Conservation (phyloP, 2,329 filamentous ascomycete species). For the Ophiostoma triangulosporum region DNA sequence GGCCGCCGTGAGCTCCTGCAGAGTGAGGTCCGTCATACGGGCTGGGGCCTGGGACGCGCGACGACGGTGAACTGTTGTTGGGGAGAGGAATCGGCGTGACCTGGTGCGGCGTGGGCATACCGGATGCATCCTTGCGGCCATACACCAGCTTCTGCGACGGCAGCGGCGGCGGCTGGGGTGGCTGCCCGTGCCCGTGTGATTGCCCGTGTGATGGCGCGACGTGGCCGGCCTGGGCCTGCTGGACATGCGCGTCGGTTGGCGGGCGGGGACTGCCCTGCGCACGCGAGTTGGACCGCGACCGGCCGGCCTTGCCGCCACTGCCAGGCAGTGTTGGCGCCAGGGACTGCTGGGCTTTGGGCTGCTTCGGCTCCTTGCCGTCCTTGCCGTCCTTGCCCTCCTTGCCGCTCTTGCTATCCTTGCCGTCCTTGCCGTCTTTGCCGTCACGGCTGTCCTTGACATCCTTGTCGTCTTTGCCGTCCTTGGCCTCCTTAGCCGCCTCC, state of each 20-base stretch:
- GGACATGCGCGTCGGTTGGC: neutral
- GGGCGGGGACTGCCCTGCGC: conserved; percentile 19
- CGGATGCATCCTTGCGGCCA: neutral
- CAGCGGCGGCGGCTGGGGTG: neutral
- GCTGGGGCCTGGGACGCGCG: neutral
- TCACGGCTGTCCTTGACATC: conserved; percentile 7
- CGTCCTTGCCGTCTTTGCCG: conserved; percentile 13
- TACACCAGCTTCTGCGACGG: neutral
- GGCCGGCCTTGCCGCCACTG: conserved; percentile 25
- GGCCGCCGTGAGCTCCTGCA: neutral
- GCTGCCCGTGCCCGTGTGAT: neutral
- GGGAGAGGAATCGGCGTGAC: neutral
- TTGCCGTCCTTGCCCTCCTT: conserved; percentile 20
- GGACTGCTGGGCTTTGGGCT: conserved; percentile 4
- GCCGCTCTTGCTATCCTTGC: conserved; percentile 19
- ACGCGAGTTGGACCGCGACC: conserved; percentile 42
- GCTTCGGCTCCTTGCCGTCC: conserved; percentile 14
- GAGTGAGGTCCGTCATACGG: neutral
- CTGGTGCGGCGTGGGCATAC: neutral
- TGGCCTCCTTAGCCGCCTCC: conserved; percentile 14
- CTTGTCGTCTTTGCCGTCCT: conserved; percentile 24
- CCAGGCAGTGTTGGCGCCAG: conserved; percentile 29
- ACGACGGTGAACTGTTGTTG: neutral
- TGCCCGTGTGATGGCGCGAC: neutral
- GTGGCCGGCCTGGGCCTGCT: conserved; percentile 2